These are phyloP conservation scores for Voacanga thouarsii DNA, from an alignment of 257 asterid species.

Conservation along the genomic window DNA sequence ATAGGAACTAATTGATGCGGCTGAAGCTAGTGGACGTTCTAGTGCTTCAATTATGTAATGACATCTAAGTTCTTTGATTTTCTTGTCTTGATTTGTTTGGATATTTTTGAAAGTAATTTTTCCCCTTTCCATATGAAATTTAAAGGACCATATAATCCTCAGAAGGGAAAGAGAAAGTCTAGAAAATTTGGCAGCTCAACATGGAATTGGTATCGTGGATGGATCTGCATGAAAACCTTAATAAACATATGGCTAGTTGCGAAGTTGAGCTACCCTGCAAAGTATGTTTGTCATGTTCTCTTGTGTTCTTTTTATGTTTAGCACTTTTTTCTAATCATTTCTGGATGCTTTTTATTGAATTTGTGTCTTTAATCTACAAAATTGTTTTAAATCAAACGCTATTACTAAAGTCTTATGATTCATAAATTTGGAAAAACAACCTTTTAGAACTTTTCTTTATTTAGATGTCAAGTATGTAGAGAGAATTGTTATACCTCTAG, in stretches of 20 bases:
- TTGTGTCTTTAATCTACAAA: neutral
- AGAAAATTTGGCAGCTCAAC: constrained; percentile 79
- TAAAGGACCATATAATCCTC: constrained; percentile 49
- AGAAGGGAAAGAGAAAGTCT: constrained; percentile 73
- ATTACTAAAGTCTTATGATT: neutral
- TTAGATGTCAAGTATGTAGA: neutral
- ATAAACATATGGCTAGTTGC: constrained; percentile 79
- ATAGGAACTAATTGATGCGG: constrained; percentile 80
- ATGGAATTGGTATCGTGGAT: constrained; percentile 91
- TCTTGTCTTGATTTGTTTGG: neutral
- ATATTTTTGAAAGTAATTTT: neutral
- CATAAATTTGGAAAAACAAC: neutral
- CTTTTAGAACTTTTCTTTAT: neutral
- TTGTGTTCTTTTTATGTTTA: neutral
- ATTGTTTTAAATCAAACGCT: neutral
- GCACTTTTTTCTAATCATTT: neutral
- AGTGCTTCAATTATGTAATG: constrained; percentile 74
- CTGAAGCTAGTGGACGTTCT: constrained; percentile 94
- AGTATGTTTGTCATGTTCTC: no score
- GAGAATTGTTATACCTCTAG: neutral
- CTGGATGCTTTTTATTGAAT: neutral
- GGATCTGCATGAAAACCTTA: constrained; percentile 91
- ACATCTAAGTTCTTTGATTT: neutral
- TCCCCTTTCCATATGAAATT: neutral
- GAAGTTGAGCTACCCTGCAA: constrained; percentile 94